Evolutionary conservation across 2,329 filamentous ascomycete species (phyloP), one percentile per base, ranked within the genome.

Genomic region (Calonectria pauciramosa): DNA sequence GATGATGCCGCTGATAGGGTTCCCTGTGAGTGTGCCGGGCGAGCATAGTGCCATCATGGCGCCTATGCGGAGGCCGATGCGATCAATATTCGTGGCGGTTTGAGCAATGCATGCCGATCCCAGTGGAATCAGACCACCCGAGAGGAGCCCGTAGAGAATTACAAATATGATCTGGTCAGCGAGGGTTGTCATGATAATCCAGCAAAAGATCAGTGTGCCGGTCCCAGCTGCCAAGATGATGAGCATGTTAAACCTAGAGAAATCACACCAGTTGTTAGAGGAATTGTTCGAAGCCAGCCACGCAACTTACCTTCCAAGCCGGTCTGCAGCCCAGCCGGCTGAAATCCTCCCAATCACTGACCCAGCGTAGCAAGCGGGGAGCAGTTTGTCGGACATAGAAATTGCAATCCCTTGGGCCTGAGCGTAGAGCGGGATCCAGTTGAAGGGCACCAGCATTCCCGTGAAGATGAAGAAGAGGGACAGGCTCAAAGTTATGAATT

Each of bases 331-430:
- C 78, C 88, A 86, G 51, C 89, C 89, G 3, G 89, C 88, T 1
- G 86, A 75, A 73, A 91, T 87, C 51, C 90, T 88, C 5, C 91
- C 90, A 30, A 89, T 82, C 11, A 88, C 85, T 1, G 89, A 90
- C 16, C 90, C 90, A 0, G 88, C 88, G 79, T 93, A 93, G 77
- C 93, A 87, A 75, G 94, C 90, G 11, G 91, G 86, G 8, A 93
- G 85, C 44, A 93, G 86, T 77, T 92, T 93, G 83, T 93, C 92
- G 2, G 89, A 88, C 14, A 91, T 84, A 26, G 87, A 83, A 23
- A 82, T 83, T 2, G 88, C 87, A 52, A 92, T 87, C 11, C 84
- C 82, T 0, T 86, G 83, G 0, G 87, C 82, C 8, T 88, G 83
- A 8, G 90, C 91, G 80, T 90, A 93, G 8, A 89, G 83, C 68